phyloP scores from a whole-genome alignment of 306 rosid species.

The Fragaria nilgerrensis region DNA sequence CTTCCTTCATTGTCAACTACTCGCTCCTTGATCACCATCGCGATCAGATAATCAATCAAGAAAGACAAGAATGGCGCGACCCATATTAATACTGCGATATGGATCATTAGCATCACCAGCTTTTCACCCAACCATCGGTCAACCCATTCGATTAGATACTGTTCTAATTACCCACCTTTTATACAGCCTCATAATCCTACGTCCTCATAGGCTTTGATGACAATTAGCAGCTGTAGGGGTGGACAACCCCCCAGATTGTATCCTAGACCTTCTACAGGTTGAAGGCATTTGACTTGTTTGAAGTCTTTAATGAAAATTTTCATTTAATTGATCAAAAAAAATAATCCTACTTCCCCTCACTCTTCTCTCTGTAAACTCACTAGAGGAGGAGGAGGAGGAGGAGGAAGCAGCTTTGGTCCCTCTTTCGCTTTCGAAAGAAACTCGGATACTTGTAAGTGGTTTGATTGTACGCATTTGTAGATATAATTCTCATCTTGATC shows the following conservation, averaged over 20 bases:
- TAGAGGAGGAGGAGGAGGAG: neutral
- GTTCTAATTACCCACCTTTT: neutral
- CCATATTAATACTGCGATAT: slow-evolving; percentile 4
- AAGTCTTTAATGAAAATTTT: no score
- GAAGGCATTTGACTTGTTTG: no score
- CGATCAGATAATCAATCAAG: neutral
- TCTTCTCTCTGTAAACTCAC: slow-evolving; percentile 9
- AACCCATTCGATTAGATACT: slow-evolving; percentile 35
- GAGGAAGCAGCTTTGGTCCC: slow-evolving; percentile 9
- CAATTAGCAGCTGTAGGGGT: no score
- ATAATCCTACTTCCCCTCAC: slow-evolving; percentile 1
- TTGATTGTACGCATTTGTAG: neutral
- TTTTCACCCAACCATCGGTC: slow-evolving; percentile 52
- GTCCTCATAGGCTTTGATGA: no score
- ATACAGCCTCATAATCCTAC: no score
- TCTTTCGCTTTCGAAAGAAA: slow-evolving; percentile 1
- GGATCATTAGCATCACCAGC: slow-evolving; percentile 17
- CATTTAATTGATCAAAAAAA: no score
- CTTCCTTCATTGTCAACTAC: neutral
- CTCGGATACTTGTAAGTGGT: slow-evolving; percentile 29
- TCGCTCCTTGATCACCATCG: neutral
- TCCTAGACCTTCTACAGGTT: no score
- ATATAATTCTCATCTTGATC: neutral
- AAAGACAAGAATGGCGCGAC: slow-evolving; percentile 18
- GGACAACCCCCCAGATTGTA: no score